Base-by-base conservation (phyloP, 805 yeast genomes). In the Lipomyces starkeyi region DNA sequence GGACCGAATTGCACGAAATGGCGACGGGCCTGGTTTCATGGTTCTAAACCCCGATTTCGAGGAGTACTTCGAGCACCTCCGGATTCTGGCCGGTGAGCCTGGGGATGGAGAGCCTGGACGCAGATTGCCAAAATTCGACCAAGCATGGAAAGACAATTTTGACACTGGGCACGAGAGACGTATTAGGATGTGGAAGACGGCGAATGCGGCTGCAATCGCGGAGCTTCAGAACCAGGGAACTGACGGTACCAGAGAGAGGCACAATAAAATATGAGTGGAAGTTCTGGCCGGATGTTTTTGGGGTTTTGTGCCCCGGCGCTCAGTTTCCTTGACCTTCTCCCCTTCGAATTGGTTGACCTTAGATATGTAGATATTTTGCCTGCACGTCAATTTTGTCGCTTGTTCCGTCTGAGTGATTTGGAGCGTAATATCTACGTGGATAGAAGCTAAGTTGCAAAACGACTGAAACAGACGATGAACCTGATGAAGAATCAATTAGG, bases 11-110 rank as follows among this genome's bases (percentile, higher is more conserved):
- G 49, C 49, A 43, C 49, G 22, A 43, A 43, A 43, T 6, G 49
- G 49, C 49, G 49, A 43, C 49, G 49, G 49, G 49, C 20, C 49
- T 43, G 20, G 49, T 43, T 43, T 43, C 49, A 14, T 43, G 49
- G 49, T 43, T 43, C 49, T 43, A 43, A 43, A 43, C 49, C 49
- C 49, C 49, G 49, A 43, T 43, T 43, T 43, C 49, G 49, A 43
- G 49, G 49, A 43, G 49, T 43, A 43, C 49, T 43, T 43, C 20
- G 49, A 43, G 49, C 49, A 1, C 9, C 49, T 43, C 20, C 49
- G 49, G 9, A 22, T 43, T 43, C 49, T 43, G 49, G 49, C 49
- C 49, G 49, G 49, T 43, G 49, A 43, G 20, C 49, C 49, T n/a
- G 49, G 9, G 49, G 49, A 43, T 1, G 49, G 49, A 43, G 22